Evolutionary conservation across 495 filamentous ascomycete genomes (phyloP).

Genomic region (Baudoinia panamericana): DNA sequence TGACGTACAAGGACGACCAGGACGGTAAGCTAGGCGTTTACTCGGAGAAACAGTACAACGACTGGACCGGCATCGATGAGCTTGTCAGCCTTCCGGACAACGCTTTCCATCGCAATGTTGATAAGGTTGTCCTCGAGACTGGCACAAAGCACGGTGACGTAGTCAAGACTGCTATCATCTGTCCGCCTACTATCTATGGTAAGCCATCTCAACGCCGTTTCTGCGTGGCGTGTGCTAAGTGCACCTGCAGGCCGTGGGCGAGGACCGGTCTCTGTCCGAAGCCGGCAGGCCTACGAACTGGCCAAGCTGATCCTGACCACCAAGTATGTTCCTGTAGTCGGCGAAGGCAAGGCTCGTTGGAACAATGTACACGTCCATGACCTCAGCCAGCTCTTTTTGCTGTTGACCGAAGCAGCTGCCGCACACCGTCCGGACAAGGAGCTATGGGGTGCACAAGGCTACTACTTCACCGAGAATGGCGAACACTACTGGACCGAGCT

Average conservation of each 20-base stretch:
- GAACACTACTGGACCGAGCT: conserved; percentile 60
- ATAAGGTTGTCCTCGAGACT: conserved; percentile 43
- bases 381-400: conserved; percentile 48
- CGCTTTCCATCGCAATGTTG: conserved; percentile 48
- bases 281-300: conserved; percentile 51
- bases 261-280: conserved; percentile 53
- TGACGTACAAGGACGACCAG: conserved; percentile 39
- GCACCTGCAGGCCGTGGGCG: conserved; percentile 48
- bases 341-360: conserved; percentile 55
- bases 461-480: conserved; percentile 62
- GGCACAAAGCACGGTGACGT: conserved; percentile 33
- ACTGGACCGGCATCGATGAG: conserved; percentile 45
- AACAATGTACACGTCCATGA: conserved; percentile 63
- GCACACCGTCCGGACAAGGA: conserved; percentile 42
- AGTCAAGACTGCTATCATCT: conserved; percentile 58
- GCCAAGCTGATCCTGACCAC: conserved; percentile 41
- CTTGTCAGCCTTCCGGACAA: conserved; percentile 42
- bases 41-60: conserved; percentile 41
- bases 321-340: conserved; percentile 49
- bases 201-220: no score
- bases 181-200: conserved; percentile 63
- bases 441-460: conserved; percentile 56
- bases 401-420: conserved; percentile 51
- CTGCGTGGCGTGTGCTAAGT: no score
- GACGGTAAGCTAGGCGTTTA: conserved; percentile 39